These are phyloP conservation scores for Candida incommunis DNA, from an alignment of 805 yeast genomes.

Conservation along the genomic window DNA sequence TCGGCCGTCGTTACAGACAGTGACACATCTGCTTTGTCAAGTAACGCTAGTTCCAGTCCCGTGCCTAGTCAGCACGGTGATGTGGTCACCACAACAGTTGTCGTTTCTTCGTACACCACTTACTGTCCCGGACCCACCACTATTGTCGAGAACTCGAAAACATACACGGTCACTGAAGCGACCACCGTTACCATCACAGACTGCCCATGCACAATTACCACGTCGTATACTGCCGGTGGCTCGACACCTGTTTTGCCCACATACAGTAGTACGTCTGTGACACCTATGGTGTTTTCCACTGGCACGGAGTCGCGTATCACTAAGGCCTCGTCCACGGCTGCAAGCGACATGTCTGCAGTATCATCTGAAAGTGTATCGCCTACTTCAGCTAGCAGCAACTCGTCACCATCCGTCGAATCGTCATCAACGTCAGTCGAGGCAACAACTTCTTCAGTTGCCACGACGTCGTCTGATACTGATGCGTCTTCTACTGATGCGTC, in stretches of 20 bases:
- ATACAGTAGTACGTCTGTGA: no score
- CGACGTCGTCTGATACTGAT: no score
- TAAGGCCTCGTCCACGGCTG: no score
- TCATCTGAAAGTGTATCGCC: no score
- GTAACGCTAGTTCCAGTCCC: slow-evolving; percentile 4
- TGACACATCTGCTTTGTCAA: slow-evolving; percentile 3
- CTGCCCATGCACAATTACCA: slow-evolving; percentile 55
- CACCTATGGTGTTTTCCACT: no score
- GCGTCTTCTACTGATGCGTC: neutral
- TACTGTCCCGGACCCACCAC: slow-evolving; percentile 72
- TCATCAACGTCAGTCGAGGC: no score
- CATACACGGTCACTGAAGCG: slow-evolving; percentile 63
- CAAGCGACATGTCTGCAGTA: no score
- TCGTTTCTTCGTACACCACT: slow-evolving; percentile 62
- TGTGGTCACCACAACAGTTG: slow-evolving; percentile 26
- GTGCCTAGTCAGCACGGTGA: neutral
- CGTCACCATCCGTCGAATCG: no score
- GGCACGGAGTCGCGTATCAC: no score
- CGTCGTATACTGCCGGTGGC: slow-evolving; percentile 10
- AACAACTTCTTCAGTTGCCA: no score
- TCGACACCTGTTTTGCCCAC: no score
- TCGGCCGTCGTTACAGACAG: slow-evolving; percentile 5
- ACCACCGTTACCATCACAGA: slow-evolving; percentile 78
- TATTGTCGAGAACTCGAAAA: slow-evolving; percentile 46
- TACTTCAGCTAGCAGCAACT: no score